Conservation (phyloP, 2,329 filamentous ascomycete species). For the Botryosphaeria dothidea region DNA sequence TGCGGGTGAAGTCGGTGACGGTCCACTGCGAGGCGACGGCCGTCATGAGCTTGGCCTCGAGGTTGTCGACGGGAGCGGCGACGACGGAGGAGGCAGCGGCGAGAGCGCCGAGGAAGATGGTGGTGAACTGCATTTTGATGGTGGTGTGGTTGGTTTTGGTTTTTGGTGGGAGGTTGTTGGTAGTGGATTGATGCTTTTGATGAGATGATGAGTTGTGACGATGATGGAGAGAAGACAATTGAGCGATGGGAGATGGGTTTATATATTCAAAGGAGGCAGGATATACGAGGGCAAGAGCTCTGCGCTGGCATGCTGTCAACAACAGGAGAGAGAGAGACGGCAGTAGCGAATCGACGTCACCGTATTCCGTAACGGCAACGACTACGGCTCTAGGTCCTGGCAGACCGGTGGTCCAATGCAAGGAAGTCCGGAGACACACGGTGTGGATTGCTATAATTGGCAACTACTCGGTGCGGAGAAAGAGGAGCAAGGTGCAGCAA, state of each 20-base stretch:
- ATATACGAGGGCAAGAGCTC: background rate
- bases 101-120: background rate
- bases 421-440: background rate
- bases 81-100: background rate
- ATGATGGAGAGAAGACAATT: conserved; percentile 1
- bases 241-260: background rate
- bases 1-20: conserved; percentile 11
- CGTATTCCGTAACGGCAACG: too few relatives aligned
- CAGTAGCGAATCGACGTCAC: background rate
- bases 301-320: background rate
- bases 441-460: background rate
- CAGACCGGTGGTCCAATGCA: background rate
- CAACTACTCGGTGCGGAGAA: conserved; percentile 3
- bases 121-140: conserved; percentile 15
- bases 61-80: background rate
- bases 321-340: background rate
- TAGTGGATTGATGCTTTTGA: background rate
- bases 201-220: conserved; percentile 1
- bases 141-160: too few relatives aligned
- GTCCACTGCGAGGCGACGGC: conserved; percentile 7
- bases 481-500: background rate
- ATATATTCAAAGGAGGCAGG: conserved; percentile 1
- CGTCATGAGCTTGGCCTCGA: conserved; percentile 14
- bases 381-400: background rate
- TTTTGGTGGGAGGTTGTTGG: background rate